Evolutionary conservation across 1,284 basidiomycete genomes (phyloP), one percentile per base, ranked within the genome.

Genomic region (Pyrrhoderma lamaoense): DNA sequence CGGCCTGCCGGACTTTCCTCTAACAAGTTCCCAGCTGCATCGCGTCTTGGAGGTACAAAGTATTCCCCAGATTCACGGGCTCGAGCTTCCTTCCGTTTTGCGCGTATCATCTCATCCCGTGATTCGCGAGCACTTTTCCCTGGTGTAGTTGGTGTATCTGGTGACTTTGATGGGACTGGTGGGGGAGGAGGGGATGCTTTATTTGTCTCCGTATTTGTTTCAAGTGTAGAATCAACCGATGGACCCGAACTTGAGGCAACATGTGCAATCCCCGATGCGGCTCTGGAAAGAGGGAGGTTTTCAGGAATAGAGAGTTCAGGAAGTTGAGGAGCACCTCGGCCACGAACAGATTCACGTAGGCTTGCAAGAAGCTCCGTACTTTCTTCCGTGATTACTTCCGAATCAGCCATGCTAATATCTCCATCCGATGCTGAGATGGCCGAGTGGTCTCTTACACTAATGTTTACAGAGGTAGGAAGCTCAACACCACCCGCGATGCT

Each of bases 61-160:
- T 51, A 48, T 47, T 74, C 72, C 18, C 74, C 76, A 43, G 73
- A 71, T 42, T 81, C 77, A 53, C 74, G 64, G 42, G 72, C 71
- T 37, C 79, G 69, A 42, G 79, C 76, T 62, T 85, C 77, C 13
- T 85, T 70, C 54, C 86, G 73, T 66, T 82, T 87, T 60, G 86
- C 81, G 21, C 81, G 67, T 58, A 91, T 87, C 45, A 85, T 64
- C 52, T 82, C 76, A 61, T 91, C 88, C 27, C 86, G 74, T 21
- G 64, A 68, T 34, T 67, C 75, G 54, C 84, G 85, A 27, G 79
- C 81, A 61, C 85, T 79, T 35, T 48, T 55, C 27, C 40, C 50
- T n/a, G 44, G 39, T 27, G 45, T 42, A 61, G 82, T 87, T 3
- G 74, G 74, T 9, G 77, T 76, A 4, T 73, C 67, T 0, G 74